Conservation (phyloP, 2,329 filamentous ascomycete genomes). For the Colletotrichum sublineola region DNA sequence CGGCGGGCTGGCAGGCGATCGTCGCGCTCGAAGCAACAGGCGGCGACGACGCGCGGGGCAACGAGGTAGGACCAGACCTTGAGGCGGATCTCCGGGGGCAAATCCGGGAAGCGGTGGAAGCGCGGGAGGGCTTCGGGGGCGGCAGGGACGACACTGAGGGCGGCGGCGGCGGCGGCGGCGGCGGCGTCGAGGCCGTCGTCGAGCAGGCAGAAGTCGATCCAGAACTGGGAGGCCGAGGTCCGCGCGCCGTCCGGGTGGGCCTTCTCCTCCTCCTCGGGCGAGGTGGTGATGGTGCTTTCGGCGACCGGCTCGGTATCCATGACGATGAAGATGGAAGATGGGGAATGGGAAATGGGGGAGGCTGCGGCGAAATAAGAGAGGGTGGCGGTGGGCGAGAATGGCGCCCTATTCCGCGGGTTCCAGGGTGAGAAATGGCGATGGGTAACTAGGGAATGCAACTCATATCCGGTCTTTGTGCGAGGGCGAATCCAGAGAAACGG, state of each 20-base stretch:
- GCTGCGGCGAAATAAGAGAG: neutral
- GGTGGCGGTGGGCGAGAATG: neutral
- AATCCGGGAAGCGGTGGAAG: slow-evolving; percentile 55
- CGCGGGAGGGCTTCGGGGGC: slow-evolving; percentile 48
- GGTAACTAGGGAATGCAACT: neutral
- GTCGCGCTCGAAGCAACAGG: slow-evolving; percentile 57
- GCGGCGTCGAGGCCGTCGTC: slow-evolving; percentile 54
- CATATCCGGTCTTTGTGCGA: neutral
- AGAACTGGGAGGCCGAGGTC: slow-evolving; percentile 52
- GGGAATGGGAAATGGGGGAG: too few relatives aligned
- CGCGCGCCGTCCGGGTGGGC: slow-evolving; percentile 14
- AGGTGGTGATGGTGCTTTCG: neutral
- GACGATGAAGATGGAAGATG: neutral
- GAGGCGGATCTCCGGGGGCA: slow-evolving; percentile 63
- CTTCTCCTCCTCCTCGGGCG: slow-evolving; percentile 21
- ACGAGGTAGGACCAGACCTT: slow-evolving; percentile 62
- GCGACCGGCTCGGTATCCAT: neutral
- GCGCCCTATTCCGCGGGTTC: neutral
- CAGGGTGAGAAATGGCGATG: neutral
- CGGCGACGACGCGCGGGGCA: slow-evolving; percentile 59
- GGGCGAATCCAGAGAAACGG: neutral
- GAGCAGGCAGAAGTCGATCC: slow-evolving; percentile 61
- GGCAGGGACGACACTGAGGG: neutral
- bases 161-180: slow-evolving; percentile 7
- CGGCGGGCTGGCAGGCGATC: slow-evolving; percentile 48